Conservation (phyloP, 2,329 filamentous ascomycete genomes). For the Colletotrichum ledebouriae region DNA sequence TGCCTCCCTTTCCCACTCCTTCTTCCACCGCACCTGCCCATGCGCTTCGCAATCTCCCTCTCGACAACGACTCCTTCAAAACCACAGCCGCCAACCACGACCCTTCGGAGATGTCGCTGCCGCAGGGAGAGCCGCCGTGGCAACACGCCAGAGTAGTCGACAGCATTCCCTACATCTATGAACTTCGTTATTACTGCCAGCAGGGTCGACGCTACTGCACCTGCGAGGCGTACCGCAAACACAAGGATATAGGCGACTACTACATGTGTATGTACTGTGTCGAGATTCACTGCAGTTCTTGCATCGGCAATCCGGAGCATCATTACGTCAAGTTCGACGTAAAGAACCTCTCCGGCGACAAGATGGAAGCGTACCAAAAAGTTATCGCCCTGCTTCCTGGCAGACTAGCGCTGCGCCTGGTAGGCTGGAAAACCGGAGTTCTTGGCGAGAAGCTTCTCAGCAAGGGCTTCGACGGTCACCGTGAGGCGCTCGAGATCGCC, state of each 20-base stretch:
- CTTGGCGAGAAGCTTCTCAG: background rate
- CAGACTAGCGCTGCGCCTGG: background rate
- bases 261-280: conserved; percentile 51
- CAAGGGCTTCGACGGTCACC: conserved; percentile 7
- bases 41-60: no score
- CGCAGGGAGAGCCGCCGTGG: background rate
- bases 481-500: conserved; percentile 8
- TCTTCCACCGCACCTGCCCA: no score
- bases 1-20: no score
- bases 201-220: conserved; percentile 51
- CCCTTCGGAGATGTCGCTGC: background rate
- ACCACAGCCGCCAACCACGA: background rate
- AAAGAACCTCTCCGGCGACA: background rate
- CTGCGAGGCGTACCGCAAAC: conserved; percentile 51
- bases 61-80: background rate
- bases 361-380: background rate
- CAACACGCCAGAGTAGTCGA: background rate
- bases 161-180: conserved; percentile 9
- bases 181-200: conserved; percentile 39
- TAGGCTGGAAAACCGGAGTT: background rate
- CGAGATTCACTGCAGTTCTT: conserved; percentile 54
- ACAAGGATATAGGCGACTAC: conserved; percentile 46
- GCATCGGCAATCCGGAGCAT: conserved; percentile 57
- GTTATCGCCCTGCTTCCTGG: conserved; percentile 16
- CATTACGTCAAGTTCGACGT: conserved; percentile 42